Percentiles rank a stretch among this genome's conserved stretches.
These are phyloP conservation scores for Aspergillus diversus DNA, from an alignment of 495 filamentous ascomycete species.

Conservation along the genomic window DNA sequence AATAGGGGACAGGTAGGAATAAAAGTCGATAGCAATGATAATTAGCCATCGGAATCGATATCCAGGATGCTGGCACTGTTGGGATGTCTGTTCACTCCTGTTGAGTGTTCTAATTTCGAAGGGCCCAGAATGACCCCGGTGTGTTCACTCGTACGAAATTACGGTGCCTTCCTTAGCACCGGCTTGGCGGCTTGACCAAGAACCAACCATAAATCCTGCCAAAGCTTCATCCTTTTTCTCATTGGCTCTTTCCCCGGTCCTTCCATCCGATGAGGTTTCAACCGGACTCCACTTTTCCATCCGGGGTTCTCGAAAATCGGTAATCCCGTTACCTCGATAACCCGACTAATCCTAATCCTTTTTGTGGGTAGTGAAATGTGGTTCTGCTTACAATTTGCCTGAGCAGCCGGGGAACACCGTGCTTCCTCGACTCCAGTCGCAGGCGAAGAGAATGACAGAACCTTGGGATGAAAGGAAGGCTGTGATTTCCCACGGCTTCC, in stretches of 20 bases:
- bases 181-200: constrained; percentile 1
- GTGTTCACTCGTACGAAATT: no score
- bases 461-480: constrained; percentile 1
- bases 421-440: background rate
- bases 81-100: no score
- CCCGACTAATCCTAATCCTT: background rate
- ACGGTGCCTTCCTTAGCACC: background rate
- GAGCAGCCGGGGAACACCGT: background rate
- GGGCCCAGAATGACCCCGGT: no score
- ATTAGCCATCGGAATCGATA: no score
- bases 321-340: background rate
- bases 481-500: constrained; percentile 5
- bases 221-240: background rate
- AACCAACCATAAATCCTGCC: constrained; percentile 22
- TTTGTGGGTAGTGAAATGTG: background rate
- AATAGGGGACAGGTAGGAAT: no score
- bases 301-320: constrained; percentile 18
- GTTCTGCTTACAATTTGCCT: no score
- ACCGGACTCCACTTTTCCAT: constrained; percentile 8
- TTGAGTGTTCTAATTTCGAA: no score
- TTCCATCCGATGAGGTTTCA: background rate
- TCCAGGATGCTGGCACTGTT: no score
- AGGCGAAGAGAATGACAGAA: background rate
- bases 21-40: no score
- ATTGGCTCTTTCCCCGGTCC: constrained; percentile 19